phyloP scores from a whole-genome alignment of 192 early-diverging fungal genomes.

The Coemansia interrupta region DNA sequence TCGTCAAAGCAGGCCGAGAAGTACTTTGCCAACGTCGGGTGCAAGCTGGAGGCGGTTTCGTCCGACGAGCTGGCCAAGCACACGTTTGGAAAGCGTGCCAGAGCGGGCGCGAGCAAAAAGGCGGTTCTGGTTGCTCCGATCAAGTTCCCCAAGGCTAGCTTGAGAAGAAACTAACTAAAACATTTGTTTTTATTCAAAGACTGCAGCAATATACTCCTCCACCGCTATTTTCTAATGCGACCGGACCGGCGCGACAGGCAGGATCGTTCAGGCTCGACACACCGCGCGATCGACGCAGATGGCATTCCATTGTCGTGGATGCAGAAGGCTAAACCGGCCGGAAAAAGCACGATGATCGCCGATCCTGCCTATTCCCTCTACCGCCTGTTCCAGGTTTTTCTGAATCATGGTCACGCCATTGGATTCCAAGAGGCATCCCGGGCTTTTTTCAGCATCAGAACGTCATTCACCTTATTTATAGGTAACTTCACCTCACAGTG shows the following conservation, averaged over 20 bases:
- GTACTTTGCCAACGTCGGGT: slow-evolving; percentile 47
- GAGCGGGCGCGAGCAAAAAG: slow-evolving; percentile 18
- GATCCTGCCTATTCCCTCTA: neutral
- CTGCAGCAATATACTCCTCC: too few species aligned
- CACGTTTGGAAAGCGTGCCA: slow-evolving; percentile 15
- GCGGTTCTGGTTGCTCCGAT: slow-evolving; percentile 49
- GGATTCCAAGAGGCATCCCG: neutral
- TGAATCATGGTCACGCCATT: slow-evolving; percentile 1
- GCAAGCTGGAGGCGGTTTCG: slow-evolving; percentile 42
- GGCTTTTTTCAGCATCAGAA: too few species aligned
- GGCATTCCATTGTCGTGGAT: too few species aligned
- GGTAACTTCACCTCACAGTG: too few species aligned
- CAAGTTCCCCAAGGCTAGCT: slow-evolving; percentile 46
- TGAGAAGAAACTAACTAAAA: slow-evolving; percentile 4
- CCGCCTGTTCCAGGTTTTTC: too few species aligned
- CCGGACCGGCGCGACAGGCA: too few species aligned
- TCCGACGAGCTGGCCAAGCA: slow-evolving; percentile 20
- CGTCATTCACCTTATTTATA: too few species aligned
- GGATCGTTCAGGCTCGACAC: too few species aligned
- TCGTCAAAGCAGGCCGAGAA: slow-evolving; percentile 32
- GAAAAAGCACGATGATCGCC: neutral
- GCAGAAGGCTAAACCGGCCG: neutral
- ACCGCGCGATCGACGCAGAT: too few species aligned
- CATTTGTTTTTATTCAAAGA: too few species aligned
- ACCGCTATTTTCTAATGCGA: too few species aligned